These are phyloP conservation scores for Diaporthe sp. DNA, from an alignment of 2,329 filamentous ascomycete species.

Conservation along the genomic window DNA sequence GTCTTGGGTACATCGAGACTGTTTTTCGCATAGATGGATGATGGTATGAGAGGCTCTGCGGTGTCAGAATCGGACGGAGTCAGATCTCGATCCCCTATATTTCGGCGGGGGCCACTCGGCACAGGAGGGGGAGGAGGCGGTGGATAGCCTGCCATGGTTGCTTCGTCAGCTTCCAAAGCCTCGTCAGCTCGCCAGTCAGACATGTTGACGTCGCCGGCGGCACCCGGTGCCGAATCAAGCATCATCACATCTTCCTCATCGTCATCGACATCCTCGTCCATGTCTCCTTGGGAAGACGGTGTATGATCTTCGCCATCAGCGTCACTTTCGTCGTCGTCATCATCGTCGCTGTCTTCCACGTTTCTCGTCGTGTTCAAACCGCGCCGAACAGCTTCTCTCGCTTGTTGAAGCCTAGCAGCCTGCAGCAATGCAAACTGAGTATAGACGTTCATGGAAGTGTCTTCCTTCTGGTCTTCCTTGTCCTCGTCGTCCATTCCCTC, in stretches of 20 bases:
- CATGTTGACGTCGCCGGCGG: slow-evolving; percentile 60
- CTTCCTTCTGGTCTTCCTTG: slow-evolving; percentile 65
- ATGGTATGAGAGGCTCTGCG: slow-evolving; percentile 75
- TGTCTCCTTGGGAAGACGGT: slow-evolving; percentile 50
- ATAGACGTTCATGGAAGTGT: slow-evolving; percentile 32
- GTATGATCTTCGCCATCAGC: slow-evolving; percentile 54
- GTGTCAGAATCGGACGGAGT: slow-evolving; percentile 82
- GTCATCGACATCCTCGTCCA: slow-evolving; percentile 59
- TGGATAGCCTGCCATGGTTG: slow-evolving; percentile 82
- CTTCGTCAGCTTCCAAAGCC: slow-evolving; percentile 81
- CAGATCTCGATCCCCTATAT: slow-evolving; percentile 68
- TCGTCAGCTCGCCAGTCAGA: slow-evolving; percentile 71
- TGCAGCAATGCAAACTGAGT: slow-evolving; percentile 48
- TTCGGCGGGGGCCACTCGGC: slow-evolving; percentile 60
- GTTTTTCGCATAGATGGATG: slow-evolving; percentile 73
- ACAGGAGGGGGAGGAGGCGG: slow-evolving; percentile 75
- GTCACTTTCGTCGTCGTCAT: slow-evolving; percentile 63
- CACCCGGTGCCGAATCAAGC: slow-evolving; percentile 65
- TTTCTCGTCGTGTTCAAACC: neutral
- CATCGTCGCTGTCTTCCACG: slow-evolving; percentile 55
- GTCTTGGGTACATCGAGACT: slow-evolving; percentile 86
- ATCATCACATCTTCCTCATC: slow-evolving; percentile 72
- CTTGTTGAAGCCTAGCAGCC: slow-evolving; percentile 48
- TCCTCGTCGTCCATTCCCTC: slow-evolving; percentile 88
- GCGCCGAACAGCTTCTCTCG: slow-evolving; percentile 43